These are phyloP conservation scores for Mycena amicta DNA, from an alignment of 768 basidiomycete genomes.

Conservation along the genomic window DNA sequence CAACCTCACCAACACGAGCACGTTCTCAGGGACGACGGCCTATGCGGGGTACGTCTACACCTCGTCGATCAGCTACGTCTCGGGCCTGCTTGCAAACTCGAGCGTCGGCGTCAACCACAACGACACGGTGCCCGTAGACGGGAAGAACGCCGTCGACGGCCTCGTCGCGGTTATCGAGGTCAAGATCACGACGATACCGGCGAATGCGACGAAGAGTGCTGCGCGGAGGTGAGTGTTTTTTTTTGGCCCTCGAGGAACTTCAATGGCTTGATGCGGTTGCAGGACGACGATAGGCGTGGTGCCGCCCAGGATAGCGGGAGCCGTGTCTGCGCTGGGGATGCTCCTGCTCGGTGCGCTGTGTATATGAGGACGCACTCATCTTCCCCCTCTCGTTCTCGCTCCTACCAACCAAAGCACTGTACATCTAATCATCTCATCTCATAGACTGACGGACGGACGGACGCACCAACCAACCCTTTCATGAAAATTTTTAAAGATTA, in stretches of 20 bases:
- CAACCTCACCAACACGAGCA: slow-evolving; percentile 57
- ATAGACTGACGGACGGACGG: neutral
- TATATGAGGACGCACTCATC: neutral
- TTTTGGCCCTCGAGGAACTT: neutral
- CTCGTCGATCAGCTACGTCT: slow-evolving; percentile 66
- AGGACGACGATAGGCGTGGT: neutral
- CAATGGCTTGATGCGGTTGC: no score
- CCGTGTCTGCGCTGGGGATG: neutral
- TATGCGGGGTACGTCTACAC: slow-evolving; percentile 73
- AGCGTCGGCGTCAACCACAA: slow-evolving; percentile 74
- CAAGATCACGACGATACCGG: slow-evolving; percentile 52
- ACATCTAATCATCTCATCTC: neutral
- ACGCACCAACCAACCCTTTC: no score
- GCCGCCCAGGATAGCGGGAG: neutral
- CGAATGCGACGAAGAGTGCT: slow-evolving; percentile 8
- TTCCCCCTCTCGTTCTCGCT: no score
- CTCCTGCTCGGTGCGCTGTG: neutral
- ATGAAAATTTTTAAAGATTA: no score
- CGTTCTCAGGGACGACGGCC: slow-evolving; percentile 65
- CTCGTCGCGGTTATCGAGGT: slow-evolving; percentile 80
- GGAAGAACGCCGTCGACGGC: slow-evolving; percentile 76
- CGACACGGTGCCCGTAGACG: slow-evolving; percentile 49
- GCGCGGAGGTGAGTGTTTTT: neutral
- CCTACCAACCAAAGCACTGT: neutral
- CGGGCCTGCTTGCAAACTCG: slow-evolving; percentile 70